Conservation (phyloP, 139 green algal species). For the Closterium sp. region DNA sequence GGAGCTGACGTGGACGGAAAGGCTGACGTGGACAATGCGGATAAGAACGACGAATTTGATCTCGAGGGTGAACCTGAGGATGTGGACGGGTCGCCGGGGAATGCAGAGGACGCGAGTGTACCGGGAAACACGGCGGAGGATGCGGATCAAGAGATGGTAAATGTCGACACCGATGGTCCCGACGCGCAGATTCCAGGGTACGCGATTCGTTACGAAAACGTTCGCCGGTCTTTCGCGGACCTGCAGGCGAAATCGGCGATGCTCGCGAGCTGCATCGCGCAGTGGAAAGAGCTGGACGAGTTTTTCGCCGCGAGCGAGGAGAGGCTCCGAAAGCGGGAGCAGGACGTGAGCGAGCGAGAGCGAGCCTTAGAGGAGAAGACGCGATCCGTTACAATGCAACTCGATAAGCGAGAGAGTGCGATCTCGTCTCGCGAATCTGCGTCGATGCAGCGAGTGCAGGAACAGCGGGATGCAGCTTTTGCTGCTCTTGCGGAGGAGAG, state of each 20-base stretch:
- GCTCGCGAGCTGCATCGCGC: background rate
- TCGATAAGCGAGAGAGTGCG: slow-evolving; percentile 1
- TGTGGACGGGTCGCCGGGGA: no score
- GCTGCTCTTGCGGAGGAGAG: slow-evolving; percentile 4
- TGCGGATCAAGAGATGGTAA: background rate
- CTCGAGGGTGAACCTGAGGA: background rate
- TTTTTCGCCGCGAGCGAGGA: slow-evolving; percentile 3
- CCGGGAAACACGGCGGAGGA: background rate
- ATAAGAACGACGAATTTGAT: background rate
- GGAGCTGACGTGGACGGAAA: background rate
- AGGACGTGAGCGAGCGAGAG: slow-evolving; percentile 3
- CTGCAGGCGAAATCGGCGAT: slow-evolving; percentile 4
- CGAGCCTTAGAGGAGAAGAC: background rate
- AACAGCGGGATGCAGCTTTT: slow-evolving; percentile 3
- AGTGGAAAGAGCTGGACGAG: slow-evolving; percentile 16
- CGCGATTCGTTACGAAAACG: background rate
- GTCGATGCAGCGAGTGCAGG: slow-evolving; percentile 7
- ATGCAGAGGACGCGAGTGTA: background rate
- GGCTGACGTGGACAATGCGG: background rate
- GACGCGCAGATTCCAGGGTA: background rate
- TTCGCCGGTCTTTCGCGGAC: background rate
- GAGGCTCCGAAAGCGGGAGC: background rate
- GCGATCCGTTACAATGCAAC: background rate
- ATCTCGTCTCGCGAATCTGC: background rate
- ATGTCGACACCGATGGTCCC: background rate